A percentile compares a stretch with the other conserved stretches of the same genome.
These are phyloP conservation scores for Podochytrium sp. DNA, from an alignment of 192 early-diverging fungal genomes.

Conservation along the genomic window DNA sequence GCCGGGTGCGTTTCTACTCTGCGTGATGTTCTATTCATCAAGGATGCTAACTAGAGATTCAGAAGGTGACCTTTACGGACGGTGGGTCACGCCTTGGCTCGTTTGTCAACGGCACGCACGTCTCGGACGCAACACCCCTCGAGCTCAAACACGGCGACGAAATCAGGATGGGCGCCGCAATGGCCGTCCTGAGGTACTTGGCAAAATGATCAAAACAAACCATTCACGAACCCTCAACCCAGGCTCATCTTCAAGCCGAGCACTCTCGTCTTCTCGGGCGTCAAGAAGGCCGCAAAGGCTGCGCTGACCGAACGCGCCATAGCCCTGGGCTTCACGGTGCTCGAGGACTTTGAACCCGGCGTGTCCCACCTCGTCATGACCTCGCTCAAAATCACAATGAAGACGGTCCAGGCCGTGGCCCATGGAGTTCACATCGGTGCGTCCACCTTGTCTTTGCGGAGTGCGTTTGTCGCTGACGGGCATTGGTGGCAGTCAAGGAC, in stretches of 20 bases:
- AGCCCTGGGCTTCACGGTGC: background rate
- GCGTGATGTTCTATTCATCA: background rate
- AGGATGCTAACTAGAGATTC: background rate
- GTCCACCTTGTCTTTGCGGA: no score
- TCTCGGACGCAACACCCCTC: background rate
- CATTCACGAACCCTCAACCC: background rate
- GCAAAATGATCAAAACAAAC: background rate
- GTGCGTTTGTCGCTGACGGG: no score
- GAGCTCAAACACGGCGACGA: slow-evolving; percentile 2
- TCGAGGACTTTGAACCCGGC: background rate
- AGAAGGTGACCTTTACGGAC: background rate
- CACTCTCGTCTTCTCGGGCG: slow-evolving; percentile 8
- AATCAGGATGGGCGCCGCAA: background rate
- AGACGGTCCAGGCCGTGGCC: slow-evolving; percentile 22
- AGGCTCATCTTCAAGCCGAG: background rate
- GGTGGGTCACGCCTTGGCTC: slow-evolving; percentile 16
- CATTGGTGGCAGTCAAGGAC: slow-evolving; percentile 4
- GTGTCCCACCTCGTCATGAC: slow-evolving; percentile 22
- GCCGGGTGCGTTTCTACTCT: background rate
- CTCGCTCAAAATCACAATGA: slow-evolving; percentile 32
- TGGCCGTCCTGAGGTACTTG: background rate
- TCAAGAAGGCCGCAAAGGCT: slow-evolving; percentile 3
- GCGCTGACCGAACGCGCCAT: background rate
- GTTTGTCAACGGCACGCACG: slow-evolving; percentile 6
- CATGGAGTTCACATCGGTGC: slow-evolving; percentile 15